These are phyloP conservation scores for Conticribra weissflogii DNA, from an alignment of 108 stramenopile genomes.

Conservation along the genomic window DNA sequence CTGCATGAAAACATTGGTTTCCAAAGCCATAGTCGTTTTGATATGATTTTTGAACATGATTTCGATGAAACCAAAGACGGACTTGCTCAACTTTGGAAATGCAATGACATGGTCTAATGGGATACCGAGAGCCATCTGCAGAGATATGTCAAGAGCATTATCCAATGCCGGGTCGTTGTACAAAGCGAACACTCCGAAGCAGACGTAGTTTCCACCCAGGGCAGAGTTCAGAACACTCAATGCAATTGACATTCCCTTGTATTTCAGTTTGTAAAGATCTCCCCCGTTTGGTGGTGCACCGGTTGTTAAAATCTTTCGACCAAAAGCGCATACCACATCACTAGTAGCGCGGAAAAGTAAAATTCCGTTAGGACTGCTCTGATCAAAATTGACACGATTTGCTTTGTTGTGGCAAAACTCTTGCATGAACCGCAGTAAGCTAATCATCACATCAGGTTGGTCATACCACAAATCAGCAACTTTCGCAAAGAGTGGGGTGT, in stretches of 20 bases:
- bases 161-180: constrained; percentile 96
- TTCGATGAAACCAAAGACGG: constrained; percentile 93
- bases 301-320: constrained; percentile 65
- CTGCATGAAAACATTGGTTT: constrained; percentile 91
- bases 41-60: constrained; percentile 95
- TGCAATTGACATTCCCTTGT: constrained; percentile 91
- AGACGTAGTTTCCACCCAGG: constrained; percentile 95
- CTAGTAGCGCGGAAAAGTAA: constrained; percentile 94
- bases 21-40: constrained; percentile 79
- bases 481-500: constrained; percentile 85
- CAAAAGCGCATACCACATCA: constrained; percentile 94
- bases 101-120: constrained; percentile 91
- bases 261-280: constrained; percentile 92
- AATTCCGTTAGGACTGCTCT: constrained; percentile 97
- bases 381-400: constrained; percentile 97
- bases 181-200: constrained; percentile 96
- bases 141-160: constrained; percentile 86
- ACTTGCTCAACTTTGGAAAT: constrained; percentile 95
- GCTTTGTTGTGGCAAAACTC: constrained; percentile 98
- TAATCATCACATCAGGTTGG: constrained; percentile 92
- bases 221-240: constrained; percentile 92
- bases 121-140: constrained; percentile 88
- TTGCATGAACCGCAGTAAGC: constrained; percentile 93
- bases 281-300: constrained; percentile 51
- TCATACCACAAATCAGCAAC: constrained; percentile 94